phyloP scores from a whole-genome alignment of 306 rosid species.

The Sesbania bispinosa region DNA sequence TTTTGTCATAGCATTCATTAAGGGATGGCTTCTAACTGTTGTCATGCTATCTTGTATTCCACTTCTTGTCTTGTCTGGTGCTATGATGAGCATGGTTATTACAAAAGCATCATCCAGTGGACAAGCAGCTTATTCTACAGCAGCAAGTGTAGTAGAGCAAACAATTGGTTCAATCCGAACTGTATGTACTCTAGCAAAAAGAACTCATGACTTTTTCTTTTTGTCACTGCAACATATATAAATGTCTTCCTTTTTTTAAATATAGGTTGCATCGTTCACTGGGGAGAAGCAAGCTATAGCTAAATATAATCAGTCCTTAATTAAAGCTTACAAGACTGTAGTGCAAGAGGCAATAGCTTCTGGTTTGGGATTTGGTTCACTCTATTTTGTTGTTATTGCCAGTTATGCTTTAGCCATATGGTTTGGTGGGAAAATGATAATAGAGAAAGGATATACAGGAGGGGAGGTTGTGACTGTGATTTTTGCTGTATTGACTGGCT shows the following conservation, averaged over 20 bases:
- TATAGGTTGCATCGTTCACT: conserved; percentile 77
- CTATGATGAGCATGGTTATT: conserved; percentile 38
- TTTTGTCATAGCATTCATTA: conserved; percentile 55
- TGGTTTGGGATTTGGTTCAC: conserved; percentile 21
- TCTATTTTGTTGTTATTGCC: background rate
- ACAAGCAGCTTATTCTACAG: conserved; percentile 63
- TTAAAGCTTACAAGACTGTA: conserved; percentile 10
- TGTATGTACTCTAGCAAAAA: conserved; percentile 34
- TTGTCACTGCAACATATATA: background rate
- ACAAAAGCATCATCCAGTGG: conserved; percentile 52
- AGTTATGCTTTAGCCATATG: conserved; percentile 53
- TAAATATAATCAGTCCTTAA: background rate
- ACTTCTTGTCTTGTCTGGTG: conserved; percentile 53
- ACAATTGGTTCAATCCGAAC: conserved; percentile 78
- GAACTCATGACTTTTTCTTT: background rate
- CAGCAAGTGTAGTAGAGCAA: conserved; percentile 69
- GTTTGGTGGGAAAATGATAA: conserved; percentile 74
- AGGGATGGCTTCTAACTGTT: conserved; percentile 72
- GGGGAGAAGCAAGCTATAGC: conserved; percentile 34
- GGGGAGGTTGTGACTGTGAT: conserved; percentile 63
- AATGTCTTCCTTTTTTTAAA: background rate
- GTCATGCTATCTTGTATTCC: conserved; percentile 71
- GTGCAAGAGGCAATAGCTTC: conserved; percentile 19
- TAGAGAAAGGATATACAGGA: conserved; percentile 71
- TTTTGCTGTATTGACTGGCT: conserved; percentile 59